Evolutionary conservation across 139 green algal species (phyloP).

Genomic region (Raphidocelis subcapitata): DNA sequence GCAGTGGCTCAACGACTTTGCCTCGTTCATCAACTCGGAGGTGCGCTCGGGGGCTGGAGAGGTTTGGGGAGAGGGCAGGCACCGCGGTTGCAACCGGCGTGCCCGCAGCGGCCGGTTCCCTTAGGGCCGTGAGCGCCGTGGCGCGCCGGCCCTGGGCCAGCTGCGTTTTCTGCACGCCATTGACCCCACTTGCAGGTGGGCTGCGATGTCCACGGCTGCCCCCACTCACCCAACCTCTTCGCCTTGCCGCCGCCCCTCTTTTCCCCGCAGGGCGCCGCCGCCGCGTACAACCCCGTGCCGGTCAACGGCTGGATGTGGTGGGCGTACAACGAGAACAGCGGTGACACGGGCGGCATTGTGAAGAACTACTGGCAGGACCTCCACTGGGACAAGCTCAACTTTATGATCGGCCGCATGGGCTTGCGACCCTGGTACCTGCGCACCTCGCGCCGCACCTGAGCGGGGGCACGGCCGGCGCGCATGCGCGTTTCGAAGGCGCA

Average conservation of each 20-base stretch:
- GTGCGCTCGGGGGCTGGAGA: slow-evolving; percentile 1
- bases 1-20: slow-evolving; percentile 27
- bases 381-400: slow-evolving; percentile 33
- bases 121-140: background rate
- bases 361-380: slow-evolving; percentile 20
- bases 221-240: too few species aligned
- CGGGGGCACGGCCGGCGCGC: too few species aligned
- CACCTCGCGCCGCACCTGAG: too few species aligned
- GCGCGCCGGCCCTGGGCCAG: too few species aligned
- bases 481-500: too few species aligned
- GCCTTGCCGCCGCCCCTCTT: too few species aligned
- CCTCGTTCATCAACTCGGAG: slow-evolving; percentile 7
- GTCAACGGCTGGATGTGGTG: slow-evolving; percentile 26
- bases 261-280: slow-evolving; percentile 3
- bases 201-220: too few species aligned
- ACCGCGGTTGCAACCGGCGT: background rate
- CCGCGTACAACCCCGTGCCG: background rate
- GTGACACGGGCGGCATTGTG: slow-evolving; percentile 29
- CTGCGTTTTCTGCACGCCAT: too few species aligned
- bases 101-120: background rate
- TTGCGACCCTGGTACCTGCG: slow-evolving; percentile 28
- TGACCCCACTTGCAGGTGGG: too few species aligned
- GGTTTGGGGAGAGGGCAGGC: too few species aligned
- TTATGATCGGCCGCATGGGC: slow-evolving; percentile 21
- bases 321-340: slow-evolving; percentile 32